These are phyloP conservation scores for Fusarium concolor DNA, from an alignment of 2,329 filamentous ascomycete species.

Conservation along the genomic window DNA sequence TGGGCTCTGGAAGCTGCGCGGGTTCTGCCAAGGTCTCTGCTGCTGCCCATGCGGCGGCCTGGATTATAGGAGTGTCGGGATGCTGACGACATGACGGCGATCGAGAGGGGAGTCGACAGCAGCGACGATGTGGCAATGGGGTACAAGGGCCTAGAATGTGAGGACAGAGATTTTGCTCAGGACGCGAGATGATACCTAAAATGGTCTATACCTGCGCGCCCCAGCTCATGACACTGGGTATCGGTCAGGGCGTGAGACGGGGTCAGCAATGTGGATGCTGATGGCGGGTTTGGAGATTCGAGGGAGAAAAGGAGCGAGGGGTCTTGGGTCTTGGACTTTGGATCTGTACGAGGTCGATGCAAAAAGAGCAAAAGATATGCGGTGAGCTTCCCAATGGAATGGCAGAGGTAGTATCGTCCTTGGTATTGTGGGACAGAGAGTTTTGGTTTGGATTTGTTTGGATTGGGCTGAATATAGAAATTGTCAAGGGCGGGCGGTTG, in stretches of 20 bases:
- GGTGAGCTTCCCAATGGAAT: conserved; percentile 31
- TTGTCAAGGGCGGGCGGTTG: conserved; percentile 18
- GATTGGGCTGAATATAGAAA: conserved; percentile 21
- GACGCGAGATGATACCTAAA: conserved; percentile 49
- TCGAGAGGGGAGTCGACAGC: conserved; percentile 20
- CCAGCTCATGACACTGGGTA: conserved; percentile 48
- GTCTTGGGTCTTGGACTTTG: conserved; percentile 8
- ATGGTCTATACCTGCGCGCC: conserved; percentile 39
- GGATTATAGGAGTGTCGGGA: conserved; percentile 61
- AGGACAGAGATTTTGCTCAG: conserved; percentile 38
- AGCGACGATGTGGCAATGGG: conserved; percentile 25
- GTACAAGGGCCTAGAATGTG: conserved; percentile 16
- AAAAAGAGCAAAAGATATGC: conserved; percentile 27
- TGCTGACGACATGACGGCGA: conserved; percentile 61
- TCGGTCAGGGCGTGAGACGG: conserved; percentile 21
- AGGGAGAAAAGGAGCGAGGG: conserved; percentile 35
- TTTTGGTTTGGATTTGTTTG: conserved; percentile 4
- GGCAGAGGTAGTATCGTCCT: conserved; percentile 6
- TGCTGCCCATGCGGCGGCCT: conserved; percentile 59
- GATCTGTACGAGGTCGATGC: conserved; percentile 1
- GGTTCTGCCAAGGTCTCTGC: conserved; percentile 54
- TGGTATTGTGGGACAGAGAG: conserved; percentile 27
- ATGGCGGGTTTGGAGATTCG: conserved; percentile 22
- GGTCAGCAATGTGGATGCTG: conserved; percentile 31
- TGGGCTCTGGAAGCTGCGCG: conserved; percentile 61